These are phyloP conservation scores for Geranium brycei DNA, from an alignment of 345 rosid genomes.

Conservation along the genomic window DNA sequence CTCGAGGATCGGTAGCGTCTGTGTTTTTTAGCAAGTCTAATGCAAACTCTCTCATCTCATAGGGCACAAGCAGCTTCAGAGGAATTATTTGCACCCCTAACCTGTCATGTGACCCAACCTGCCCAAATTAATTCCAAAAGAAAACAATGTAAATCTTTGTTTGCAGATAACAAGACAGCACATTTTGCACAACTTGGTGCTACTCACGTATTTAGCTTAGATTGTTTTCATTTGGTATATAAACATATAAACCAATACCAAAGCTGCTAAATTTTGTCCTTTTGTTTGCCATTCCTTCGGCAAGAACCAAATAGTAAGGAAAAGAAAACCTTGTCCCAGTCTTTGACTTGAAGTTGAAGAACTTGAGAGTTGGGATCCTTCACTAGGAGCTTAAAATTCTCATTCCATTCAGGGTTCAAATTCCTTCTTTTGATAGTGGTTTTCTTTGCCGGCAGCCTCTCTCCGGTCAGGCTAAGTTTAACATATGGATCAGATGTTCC, in stretches of 20 bases:
- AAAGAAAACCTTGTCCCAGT: conserved; percentile 37
- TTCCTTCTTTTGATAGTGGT: conserved; percentile 30
- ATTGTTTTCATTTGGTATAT: not conserved
- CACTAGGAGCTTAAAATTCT: conserved; percentile 32
- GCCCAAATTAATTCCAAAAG: conserved; percentile 2
- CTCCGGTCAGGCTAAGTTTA: conserved; percentile 27
- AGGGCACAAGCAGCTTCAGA: conserved; percentile 17
- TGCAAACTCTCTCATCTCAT: conserved; percentile 20
- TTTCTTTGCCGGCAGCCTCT: conserved; percentile 33
- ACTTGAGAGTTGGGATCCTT: conserved; percentile 37
- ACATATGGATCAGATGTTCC: conserved; percentile 49
- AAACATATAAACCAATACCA: not conserved
- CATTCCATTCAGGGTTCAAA: conserved; percentile 48
- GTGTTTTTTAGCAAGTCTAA: conserved; percentile 31
- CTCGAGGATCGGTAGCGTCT: conserved; percentile 19
- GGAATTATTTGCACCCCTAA: conserved; percentile 41
- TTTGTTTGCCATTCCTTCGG: no score
- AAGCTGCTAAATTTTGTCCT: not conserved
- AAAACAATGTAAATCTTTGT: not conserved
- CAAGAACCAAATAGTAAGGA: not conserved
- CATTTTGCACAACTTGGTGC: not conserved
- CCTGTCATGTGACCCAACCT: conserved; percentile 44
- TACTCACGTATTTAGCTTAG: not conserved
- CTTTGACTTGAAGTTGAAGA: conserved; percentile 30
- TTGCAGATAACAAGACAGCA: no score